A percentile compares a stretch with the other conserved stretches of the same genome.
These are phyloP conservation scores for Tuber umbilicatum DNA, from an alignment of 495 filamentous ascomycete species.

Conservation along the genomic window DNA sequence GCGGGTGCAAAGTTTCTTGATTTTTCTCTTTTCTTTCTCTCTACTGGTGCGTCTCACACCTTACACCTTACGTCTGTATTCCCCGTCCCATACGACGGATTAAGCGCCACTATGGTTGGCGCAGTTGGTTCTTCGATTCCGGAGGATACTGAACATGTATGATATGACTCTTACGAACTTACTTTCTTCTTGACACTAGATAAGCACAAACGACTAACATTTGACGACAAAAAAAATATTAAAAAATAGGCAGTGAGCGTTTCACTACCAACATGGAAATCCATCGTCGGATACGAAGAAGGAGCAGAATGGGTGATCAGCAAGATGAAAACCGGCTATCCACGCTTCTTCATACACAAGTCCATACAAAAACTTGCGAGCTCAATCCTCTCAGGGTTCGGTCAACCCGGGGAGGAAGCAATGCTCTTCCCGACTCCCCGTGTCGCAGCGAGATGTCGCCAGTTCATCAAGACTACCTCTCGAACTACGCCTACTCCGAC, in stretches of 20 bases:
- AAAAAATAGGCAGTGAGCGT: slow-evolving; percentile 77
- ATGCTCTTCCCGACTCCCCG: slow-evolving; percentile 71
- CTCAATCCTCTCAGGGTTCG: slow-evolving; percentile 60
- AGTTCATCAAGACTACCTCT: slow-evolving; percentile 61
- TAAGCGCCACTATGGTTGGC: slow-evolving; percentile 15
- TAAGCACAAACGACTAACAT: slow-evolving; percentile 10
- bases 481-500: slow-evolving; percentile 47
- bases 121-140: slow-evolving; percentile 55
- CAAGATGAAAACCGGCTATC: slow-evolving; percentile 87
- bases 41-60: not conserved
- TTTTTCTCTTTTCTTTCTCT: not conserved
- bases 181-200: not conserved
- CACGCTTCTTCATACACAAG: slow-evolving; percentile 82
- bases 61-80: not conserved
- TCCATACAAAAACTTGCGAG: slow-evolving; percentile 66
- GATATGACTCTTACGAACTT: slow-evolving; percentile 28
- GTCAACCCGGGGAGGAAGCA: slow-evolving; percentile 56
- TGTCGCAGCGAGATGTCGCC: slow-evolving; percentile 60
- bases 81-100: not conserved
- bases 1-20: not conserved
- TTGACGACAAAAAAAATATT: slow-evolving; percentile 29
- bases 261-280: slow-evolving; percentile 86
- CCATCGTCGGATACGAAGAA: slow-evolving; percentile 90
- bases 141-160: slow-evolving; percentile 56
- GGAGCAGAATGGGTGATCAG: slow-evolving; percentile 76